These are phyloP conservation scores for Ceriops tagal DNA, from an alignment of 345 rosid species.

Conservation along the genomic window DNA sequence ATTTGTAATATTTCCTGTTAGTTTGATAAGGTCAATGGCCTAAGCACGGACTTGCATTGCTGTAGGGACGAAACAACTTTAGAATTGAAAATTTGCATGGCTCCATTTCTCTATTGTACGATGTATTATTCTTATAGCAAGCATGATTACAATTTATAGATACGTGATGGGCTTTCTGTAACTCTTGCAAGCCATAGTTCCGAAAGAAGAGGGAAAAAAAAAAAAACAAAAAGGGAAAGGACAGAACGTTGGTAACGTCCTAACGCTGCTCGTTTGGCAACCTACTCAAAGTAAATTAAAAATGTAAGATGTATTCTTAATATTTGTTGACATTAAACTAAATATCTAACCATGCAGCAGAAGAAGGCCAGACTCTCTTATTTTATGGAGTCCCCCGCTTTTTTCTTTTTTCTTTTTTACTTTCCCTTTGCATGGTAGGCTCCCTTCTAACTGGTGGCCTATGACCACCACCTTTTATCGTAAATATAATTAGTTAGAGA, in stretches of 20 bases:
- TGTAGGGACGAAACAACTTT: neutral
- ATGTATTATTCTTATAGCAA: neutral
- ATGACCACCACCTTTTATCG: neutral
- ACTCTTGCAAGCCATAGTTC: too few species aligned
- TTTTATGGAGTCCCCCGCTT: too few species aligned
- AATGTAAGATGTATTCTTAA: too few species aligned
- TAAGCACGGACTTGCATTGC: constrained; percentile 13
- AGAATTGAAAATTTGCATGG: neutral
- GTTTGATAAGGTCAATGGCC: constrained; percentile 9
- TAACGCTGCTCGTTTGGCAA: too few species aligned
- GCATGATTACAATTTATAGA: neutral
- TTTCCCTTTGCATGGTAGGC: neutral
- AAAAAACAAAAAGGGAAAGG: too few species aligned
- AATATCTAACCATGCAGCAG: too few species aligned
- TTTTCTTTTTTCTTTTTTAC: neutral
- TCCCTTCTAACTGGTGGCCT: neutral
- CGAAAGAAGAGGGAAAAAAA: too few species aligned
- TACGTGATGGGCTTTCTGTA: too few species aligned
- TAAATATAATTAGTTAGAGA: neutral
- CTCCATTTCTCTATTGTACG: neutral
- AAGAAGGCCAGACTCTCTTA: too few species aligned
- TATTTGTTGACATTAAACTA: too few species aligned
- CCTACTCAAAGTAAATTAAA: too few species aligned
- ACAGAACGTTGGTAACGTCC: too few species aligned
- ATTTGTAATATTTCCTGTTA: constrained; percentile 2